phyloP scores from a whole-genome alignment of 352 stramenopile species.

The Pythium rishiriense region DNA sequence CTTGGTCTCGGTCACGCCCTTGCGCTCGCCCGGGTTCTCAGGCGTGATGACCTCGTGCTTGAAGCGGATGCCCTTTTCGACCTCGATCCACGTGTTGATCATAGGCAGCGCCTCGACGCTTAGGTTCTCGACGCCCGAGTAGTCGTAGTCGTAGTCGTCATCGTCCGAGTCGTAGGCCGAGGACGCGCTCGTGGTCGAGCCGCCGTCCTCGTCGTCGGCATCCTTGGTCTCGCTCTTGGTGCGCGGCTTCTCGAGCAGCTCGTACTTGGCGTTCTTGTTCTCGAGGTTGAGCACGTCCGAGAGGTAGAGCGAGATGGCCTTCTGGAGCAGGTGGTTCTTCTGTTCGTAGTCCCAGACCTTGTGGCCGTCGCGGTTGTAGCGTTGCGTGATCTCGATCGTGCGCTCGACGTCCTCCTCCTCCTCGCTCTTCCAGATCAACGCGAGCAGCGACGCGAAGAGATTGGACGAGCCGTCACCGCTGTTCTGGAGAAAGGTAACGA shows the following conservation, averaged over 20 bases:
- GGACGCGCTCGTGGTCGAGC: conserved; percentile 26
- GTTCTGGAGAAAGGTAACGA: conserved; percentile 29
- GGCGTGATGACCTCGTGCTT: conserved; percentile 28
- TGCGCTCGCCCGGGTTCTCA: conserved; percentile 13
- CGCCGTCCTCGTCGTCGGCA: conserved; percentile 1
- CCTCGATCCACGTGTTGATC: conserved; percentile 26
- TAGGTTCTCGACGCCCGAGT: conserved; percentile 30
- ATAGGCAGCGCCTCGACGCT: conserved; percentile 35
- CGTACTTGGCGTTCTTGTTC: conserved; percentile 34
- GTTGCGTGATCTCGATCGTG: conserved; percentile 29
- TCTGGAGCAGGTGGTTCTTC: conserved; percentile 39
- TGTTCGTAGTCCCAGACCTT: conserved; percentile 36
- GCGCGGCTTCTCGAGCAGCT: conserved; percentile 36
- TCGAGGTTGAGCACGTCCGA: conserved; percentile 28
- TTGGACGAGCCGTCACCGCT: too few relatives aligned
- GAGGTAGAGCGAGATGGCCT: conserved; percentile 36
- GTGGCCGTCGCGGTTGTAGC: conserved; percentile 30
- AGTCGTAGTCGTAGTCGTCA: conserved; percentile 26
- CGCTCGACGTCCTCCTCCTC: too few relatives aligned
- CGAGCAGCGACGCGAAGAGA: conserved; percentile 19
- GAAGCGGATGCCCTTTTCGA: conserved; percentile 33
- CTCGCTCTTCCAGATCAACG: too few relatives aligned
- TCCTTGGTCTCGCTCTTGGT: conserved; percentile 7
- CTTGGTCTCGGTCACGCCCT: conserved; percentile 28
- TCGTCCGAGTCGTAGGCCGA: conserved; percentile 20